A percentile compares a stretch with the other conserved stretches of the same genome.
phyloP scores from a whole-genome alignment of 1,284 basidiomycete species.

The Sporisorium exsertum region DNA sequence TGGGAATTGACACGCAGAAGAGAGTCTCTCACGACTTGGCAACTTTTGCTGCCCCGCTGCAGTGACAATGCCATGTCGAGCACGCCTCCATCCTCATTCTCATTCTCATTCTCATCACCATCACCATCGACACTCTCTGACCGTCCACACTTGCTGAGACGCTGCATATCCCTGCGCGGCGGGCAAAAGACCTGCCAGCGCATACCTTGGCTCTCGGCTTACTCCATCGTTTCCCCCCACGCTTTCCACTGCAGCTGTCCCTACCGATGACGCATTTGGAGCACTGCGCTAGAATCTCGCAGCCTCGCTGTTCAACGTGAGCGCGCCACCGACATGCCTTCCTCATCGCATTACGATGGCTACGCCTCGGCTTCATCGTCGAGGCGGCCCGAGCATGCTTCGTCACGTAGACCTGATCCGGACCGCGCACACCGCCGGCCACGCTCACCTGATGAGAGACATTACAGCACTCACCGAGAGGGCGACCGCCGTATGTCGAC shows the following conservation, averaged over 20 bases:
- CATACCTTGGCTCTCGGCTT: too few species aligned
- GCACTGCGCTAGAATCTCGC: neutral
- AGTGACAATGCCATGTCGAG: neutral
- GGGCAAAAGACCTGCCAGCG: too few species aligned
- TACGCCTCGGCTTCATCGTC: slow-evolving; percentile 26
- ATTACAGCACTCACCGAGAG: slow-evolving; percentile 6
- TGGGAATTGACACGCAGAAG: neutral
- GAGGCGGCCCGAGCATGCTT: slow-evolving; percentile 13
- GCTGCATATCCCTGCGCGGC: too few species aligned
- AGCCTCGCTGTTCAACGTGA: neutral
- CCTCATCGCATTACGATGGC: slow-evolving; percentile 14
- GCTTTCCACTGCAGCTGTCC: neutral
- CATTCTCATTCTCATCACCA: too few species aligned
- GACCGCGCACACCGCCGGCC: slow-evolving; percentile 1
- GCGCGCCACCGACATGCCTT: slow-evolving; percentile 22
- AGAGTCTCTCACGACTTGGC: neutral
- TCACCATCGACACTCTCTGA: neutral
- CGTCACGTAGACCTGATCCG: slow-evolving; percentile 13
- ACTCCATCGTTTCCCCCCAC: neutral
- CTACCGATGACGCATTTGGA: slow-evolving; percentile 1
- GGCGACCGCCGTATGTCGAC: neutral
- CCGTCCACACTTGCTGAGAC: neutral
- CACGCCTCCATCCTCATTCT: neutral
- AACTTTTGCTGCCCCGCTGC: neutral
- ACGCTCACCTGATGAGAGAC: slow-evolving; percentile 7